phyloP scores from a whole-genome alignment of 2,329 filamentous ascomycete genomes.

The Diplodia intermedia region DNA sequence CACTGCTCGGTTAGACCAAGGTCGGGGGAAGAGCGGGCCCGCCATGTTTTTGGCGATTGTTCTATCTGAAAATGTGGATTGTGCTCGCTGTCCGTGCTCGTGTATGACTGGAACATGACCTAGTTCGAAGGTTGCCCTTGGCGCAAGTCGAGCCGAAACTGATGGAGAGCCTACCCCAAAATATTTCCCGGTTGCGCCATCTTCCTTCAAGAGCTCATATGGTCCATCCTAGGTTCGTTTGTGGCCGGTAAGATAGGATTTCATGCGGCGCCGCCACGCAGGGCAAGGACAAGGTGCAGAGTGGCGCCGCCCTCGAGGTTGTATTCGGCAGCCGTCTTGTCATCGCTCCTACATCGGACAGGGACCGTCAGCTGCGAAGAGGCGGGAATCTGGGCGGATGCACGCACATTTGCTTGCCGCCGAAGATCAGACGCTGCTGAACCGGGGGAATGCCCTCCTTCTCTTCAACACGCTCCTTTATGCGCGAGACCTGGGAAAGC shows the following conservation, averaged over 20 bases:
- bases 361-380: slow-evolving; percentile 32
- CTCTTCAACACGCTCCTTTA: slow-evolving; percentile 99
- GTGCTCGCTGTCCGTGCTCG: not conserved
- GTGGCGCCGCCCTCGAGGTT: slow-evolving; percentile 90
- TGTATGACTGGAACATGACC: not conserved
- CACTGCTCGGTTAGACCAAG: not conserved
- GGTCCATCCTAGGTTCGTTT: not conserved
- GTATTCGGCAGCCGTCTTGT: slow-evolving; percentile 92
- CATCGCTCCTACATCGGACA: slow-evolving; percentile 75
- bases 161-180: not conserved
- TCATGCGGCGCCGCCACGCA: slow-evolving; percentile 71
- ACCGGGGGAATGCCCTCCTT: slow-evolving; percentile 98
- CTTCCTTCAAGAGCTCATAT: not conserved
- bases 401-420: slow-evolving; percentile 92
- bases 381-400: not conserved
- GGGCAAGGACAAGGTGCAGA: slow-evolving; percentile 91
- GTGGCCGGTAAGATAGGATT: not conserved
- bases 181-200: not conserved
- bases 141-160: not conserved
- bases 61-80: not conserved
- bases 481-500: slow-evolving; percentile 75
- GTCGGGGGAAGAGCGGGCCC: not conserved
- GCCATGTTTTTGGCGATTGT: not conserved
- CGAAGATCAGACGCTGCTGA: slow-evolving; percentile 94
- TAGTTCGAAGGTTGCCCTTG: not conserved